Evolutionary conservation across 352 stramenopile genomes (phyloP).

Genomic region (Pythium aristosporum): DNA sequence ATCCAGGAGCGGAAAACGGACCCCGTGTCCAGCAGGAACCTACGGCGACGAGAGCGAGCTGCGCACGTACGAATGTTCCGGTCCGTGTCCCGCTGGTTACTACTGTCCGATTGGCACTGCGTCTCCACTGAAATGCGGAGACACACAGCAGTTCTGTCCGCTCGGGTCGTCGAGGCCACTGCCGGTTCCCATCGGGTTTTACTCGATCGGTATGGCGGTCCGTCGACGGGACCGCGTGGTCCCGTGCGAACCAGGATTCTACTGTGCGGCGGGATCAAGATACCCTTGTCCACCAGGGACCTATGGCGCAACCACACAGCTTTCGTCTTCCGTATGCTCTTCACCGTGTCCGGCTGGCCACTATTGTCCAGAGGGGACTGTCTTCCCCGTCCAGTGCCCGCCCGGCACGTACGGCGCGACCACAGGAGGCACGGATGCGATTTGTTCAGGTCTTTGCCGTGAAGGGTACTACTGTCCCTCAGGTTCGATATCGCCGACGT

Average conservation of each 20-base stretch:
- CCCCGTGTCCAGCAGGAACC: constrained; percentile 52
- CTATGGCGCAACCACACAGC: constrained; percentile 35
- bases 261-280: constrained; percentile 46
- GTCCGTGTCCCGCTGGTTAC: constrained; percentile 55
- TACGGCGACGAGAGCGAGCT: constrained; percentile 55
- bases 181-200: constrained; percentile 30
- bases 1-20: constrained; percentile 33
- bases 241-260: constrained; percentile 53
- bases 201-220: constrained; percentile 35
- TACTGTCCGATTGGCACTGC: constrained; percentile 52
- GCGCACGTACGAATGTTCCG: constrained; percentile 43
- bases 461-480: constrained; percentile 61
- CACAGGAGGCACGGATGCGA: constrained; percentile 33
- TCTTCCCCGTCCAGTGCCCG: constrained; percentile 36
- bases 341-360: constrained; percentile 52
- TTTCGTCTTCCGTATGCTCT: constrained; percentile 39
- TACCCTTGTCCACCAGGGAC: constrained; percentile 48
- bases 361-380: constrained; percentile 49
- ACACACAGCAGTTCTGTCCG: constrained; percentile 53
- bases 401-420: constrained; percentile 55
- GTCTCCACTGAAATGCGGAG: constrained; percentile 42
- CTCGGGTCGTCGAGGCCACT: constrained; percentile 19
- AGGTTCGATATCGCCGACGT: constrained; percentile 47
- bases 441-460: constrained; percentile 59
- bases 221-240: constrained; percentile 30